A percentile compares a stretch with the other conserved stretches of the same genome.
Evolutionary conservation across 2,329 filamentous ascomycete species (phyloP).

Genomic region (Venturia pyrina): DNA sequence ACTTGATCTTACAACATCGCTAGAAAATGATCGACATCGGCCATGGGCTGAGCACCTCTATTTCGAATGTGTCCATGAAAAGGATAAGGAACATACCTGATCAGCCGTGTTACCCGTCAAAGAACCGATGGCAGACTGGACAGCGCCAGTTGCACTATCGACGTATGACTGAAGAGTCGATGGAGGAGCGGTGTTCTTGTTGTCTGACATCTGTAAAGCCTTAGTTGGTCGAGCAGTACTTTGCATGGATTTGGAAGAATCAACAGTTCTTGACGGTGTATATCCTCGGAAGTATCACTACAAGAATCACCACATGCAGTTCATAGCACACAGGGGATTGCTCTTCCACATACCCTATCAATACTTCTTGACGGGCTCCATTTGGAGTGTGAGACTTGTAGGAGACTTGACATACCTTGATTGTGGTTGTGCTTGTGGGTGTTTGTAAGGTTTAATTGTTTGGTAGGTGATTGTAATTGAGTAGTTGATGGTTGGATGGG

Average conservation of each 20-base stretch:
- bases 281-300: too few species aligned
- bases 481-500: background rate
- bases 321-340: background rate
- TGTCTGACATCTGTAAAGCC: constrained; percentile 36
- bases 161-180: constrained; percentile 65
- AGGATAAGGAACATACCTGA: constrained; percentile 10
- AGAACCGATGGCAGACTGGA: constrained; percentile 61
- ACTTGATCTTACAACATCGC: too few species aligned
- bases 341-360: background rate
- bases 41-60: background rate
- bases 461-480: background rate
- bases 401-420: background rate
- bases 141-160: constrained; percentile 59
- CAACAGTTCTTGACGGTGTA: too few species aligned
- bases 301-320: background rate
- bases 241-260: too few species aligned
- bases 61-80: background rate
- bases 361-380: background rate
- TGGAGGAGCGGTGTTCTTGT: constrained; percentile 33
- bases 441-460: background rate
- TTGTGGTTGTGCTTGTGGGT: background rate
- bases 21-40: background rate
- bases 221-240: background rate
- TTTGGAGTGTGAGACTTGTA: background rate
- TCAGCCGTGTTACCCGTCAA: constrained; percentile 64